Conservation (phyloP, 441 rosid species). For the Erysimum pusillum region DNA sequence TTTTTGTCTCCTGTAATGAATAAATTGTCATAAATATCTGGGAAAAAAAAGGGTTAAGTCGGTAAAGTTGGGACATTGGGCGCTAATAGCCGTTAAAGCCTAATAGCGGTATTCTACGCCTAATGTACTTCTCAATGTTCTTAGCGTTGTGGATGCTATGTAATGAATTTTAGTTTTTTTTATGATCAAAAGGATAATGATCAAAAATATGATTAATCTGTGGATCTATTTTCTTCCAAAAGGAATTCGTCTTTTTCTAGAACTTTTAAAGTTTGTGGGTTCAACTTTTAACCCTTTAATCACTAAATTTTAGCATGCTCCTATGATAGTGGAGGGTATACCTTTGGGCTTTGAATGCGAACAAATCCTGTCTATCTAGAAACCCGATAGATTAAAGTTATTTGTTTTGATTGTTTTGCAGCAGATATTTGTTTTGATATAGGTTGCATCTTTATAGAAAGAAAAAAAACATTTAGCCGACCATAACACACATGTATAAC, state of each 20-base stretch:
- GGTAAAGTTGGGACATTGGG: constrained; percentile 10
- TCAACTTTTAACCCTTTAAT: constrained; percentile 11
- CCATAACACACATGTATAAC: constrained; percentile 24
- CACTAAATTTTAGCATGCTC: constrained; percentile 4
- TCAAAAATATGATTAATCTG: neutral
- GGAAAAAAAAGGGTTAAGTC: neutral
- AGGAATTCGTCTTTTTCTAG: constrained; percentile 25
- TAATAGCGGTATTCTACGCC: neutral
- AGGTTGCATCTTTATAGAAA: constrained; percentile 1
- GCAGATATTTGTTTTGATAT: neutral
- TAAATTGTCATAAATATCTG: constrained; percentile 8
- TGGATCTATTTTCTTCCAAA: neutral
- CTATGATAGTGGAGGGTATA: constrained; percentile 13
- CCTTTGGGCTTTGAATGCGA: constrained; percentile 23
- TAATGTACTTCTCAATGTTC: constrained; percentile 1
- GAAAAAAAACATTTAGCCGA: constrained; percentile 20
- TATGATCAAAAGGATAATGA: neutral
- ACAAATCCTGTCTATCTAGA: neutral
- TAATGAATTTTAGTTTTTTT: neutral
- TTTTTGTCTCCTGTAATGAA: constrained; percentile 35
- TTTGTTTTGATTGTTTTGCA: neutral
- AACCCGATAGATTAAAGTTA: neutral
- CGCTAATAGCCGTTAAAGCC: neutral
- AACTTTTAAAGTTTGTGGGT: constrained; percentile 19
- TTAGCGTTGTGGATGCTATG: constrained; percentile 3